Evolutionary conservation across 2,329 filamentous ascomycete species (phyloP).

Genomic region (Monilinia polystroma): DNA sequence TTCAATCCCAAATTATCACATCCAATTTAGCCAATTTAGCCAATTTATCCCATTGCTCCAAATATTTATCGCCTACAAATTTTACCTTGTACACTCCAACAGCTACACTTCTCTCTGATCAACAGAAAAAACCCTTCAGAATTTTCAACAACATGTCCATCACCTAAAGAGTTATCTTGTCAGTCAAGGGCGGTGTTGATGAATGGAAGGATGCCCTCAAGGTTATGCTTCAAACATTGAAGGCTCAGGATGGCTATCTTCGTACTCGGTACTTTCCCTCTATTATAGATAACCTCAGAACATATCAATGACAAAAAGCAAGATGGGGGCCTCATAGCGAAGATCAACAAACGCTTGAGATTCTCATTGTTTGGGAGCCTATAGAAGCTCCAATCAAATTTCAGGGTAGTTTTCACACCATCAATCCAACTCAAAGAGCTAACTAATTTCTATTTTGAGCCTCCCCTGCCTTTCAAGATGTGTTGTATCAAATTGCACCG

Average conservation of each 20-base stretch:
- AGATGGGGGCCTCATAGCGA: constrained; percentile 38
- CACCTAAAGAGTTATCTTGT: no score
- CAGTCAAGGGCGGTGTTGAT: no score
- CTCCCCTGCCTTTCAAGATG: constrained; percentile 11
- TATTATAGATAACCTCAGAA: no score
- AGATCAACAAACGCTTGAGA: constrained; percentile 28
- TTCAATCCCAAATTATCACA: no score
- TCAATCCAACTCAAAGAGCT: neutral
- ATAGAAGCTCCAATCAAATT: constrained; percentile 32
- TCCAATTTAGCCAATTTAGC: no score
- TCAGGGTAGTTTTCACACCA: constrained; percentile 15
- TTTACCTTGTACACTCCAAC: no score
- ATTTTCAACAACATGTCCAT: no score
- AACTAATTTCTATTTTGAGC: neutral
- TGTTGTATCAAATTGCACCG: constrained; percentile 28
- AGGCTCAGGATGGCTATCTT: constrained; percentile 36
- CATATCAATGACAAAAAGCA: neutral
- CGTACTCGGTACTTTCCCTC: constrained; percentile 27
- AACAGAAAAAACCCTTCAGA: no score
- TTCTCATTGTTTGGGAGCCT: constrained; percentile 36
- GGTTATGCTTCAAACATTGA: constrained; percentile 32
- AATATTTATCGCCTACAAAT: no score
- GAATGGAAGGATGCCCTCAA: no score
- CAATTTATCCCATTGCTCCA: no score
- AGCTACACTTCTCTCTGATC: no score